Evolutionary conservation across 345 rosid species (phyloP), one percentile per base, ranked within the genome.

Genomic region (Ricinus communis): DNA sequence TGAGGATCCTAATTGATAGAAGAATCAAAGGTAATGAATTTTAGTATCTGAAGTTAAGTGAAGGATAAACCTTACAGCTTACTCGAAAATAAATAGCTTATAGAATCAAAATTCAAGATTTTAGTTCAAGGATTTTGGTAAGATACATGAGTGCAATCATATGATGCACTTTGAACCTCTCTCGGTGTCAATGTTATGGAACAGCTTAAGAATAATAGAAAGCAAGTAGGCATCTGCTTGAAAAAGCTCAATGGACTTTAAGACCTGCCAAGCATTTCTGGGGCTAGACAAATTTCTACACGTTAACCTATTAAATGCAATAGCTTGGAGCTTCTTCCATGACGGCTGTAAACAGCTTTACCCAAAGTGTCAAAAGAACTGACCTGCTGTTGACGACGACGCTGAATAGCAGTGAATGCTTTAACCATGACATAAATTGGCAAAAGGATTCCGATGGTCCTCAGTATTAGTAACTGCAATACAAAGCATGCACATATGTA

Each of bases 391-490:
- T 70, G 84, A 46, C 74, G 82, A 27, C 80, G 86, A 36, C 69
- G 84, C 77, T 83, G 86, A 67, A 86, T 79, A 41, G 74, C 80
- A 13, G 76, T 74, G 70, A 86, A 79, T 60, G 86, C 82, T 74
- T 78, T 90, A 50, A 79, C 80, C 80, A 88, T 71, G 69, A 90
- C 50, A 78, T 80, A 93, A 27, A 83, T 78, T 43, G 91, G 84
- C 78, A 93, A 58, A 66, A 93, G 83, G 77, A 90, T 84, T 60
- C 87, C 96, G 25, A 89, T 57, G 15, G 87, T 85, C 71, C 88
- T 85, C 79, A 86, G 64, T 31, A 84, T 51, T 69, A 83, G 66
- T 71, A 90, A 47, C 97, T 91, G 85, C 80, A 82, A 59, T 16
- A 58, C 11, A 66, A 58, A 55, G 31, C 40, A 22, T 31, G 63